Base-by-base conservation (phyloP, 169 alveolate species). In the Eimeria praecox region DNA sequence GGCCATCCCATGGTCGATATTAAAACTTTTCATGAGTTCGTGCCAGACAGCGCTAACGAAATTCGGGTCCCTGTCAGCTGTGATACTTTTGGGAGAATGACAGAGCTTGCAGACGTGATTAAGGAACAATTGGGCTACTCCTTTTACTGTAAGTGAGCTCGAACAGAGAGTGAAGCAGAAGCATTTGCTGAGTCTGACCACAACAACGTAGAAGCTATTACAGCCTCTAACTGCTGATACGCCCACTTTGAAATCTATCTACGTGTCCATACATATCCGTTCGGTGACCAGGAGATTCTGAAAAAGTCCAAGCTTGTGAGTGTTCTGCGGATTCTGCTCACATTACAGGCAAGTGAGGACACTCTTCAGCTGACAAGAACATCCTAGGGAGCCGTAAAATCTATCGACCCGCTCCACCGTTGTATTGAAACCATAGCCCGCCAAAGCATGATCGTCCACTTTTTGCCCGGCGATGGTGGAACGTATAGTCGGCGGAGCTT, bases 101-200 rank as follows among this genome's bases (percentile, higher is more conserved):
- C 56, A 9, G 38, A 66, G 77, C 77, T 5, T 66, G 30, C 38
- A 66, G 16, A 30, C 6, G 38, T 66, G 77, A 30, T 24, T 66
- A 30, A 66, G 16, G 77, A 66, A 66, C 16, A 66, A 30, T 20
- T 30, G 77, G 38, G 38, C 56, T 8, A 16, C 77, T 9, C 16
- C 77, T 20, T 66, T 10, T 27, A 20, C 77, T 30, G 96, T 92
- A 97, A 96, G 95, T 27, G 77, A 30, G 18, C 18, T 16, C 42
- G 38, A 66, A 30, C 18, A 66, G 38, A 30, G 18, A 30, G 4
- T 66, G 77, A 66, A 5, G 38, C 16, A 20, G 77, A 20, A 5
- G 38, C 4, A 16, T 16, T 9, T 66, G 77, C 6, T 66, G 30
- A 66, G 77, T 16, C 18, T 5, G 18, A 20, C 38, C 38, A 66